A percentile compares a stretch with the other conserved stretches of the same genome.
These are phyloP conservation scores for Ustilago curta DNA, from an alignment of 1,284 basidiomycete species.

Conservation along the genomic window DNA sequence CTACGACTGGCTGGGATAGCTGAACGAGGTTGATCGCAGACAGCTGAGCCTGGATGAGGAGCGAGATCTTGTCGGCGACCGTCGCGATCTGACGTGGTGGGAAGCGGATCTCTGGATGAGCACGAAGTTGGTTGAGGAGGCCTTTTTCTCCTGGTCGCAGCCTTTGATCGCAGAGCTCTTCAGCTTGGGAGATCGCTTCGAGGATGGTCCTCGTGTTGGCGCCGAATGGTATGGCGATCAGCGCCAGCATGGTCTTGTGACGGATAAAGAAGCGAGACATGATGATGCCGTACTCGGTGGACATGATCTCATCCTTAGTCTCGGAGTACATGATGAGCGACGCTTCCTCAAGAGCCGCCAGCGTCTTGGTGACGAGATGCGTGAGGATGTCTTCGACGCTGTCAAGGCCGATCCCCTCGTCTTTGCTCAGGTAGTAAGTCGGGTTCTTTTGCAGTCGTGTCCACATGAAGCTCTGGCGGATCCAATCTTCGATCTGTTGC, in stretches of 20 bases:
- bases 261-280: slow-evolving; percentile 57
- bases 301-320: slow-evolving; percentile 16
- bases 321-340: slow-evolving; percentile 27
- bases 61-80: slow-evolving; percentile 56
- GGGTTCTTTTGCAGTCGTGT: slow-evolving; percentile 54
- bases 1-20: slow-evolving; percentile 23
- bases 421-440: slow-evolving; percentile 41
- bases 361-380: slow-evolving; percentile 32
- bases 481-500: slow-evolving; percentile 37
- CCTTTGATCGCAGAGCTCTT: slow-evolving; percentile 66
- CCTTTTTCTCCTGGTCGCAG: slow-evolving; percentile 69
- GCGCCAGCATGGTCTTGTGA: slow-evolving; percentile 52
- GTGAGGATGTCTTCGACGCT: slow-evolving; percentile 43
- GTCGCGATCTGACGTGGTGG: slow-evolving; percentile 48
- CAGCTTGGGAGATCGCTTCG: slow-evolving; percentile 53
- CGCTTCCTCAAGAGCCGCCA: slow-evolving; percentile 31
- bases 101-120: slow-evolving; percentile 57
- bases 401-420: slow-evolving; percentile 39
- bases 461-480: slow-evolving; percentile 52
- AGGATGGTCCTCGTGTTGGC: slow-evolving; percentile 36
- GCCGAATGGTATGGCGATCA: slow-evolving; percentile 32
- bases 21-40: slow-evolving; percentile 51
- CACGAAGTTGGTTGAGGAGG: slow-evolving; percentile 29
- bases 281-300: slow-evolving; percentile 57
- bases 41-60: slow-evolving; percentile 56